phyloP scores from a whole-genome alignment of 768 basidiomycete species.

The Suillus plorans region DNA sequence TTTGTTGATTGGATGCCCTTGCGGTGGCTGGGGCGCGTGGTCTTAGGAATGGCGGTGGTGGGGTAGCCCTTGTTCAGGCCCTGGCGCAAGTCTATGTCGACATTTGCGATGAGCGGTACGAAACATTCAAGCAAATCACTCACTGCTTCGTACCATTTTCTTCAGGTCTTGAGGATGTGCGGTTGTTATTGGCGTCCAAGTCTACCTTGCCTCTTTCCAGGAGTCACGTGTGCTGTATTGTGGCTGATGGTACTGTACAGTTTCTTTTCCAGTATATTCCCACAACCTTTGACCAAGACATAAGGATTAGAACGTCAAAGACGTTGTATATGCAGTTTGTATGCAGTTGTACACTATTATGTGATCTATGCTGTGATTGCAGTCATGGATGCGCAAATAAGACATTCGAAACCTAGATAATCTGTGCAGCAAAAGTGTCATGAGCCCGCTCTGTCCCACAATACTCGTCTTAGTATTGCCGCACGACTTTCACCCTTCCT shows the following conservation, averaged over 20 bases:
- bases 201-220: constrained; percentile 10
- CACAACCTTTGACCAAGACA: constrained; percentile 7
- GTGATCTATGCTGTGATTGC: constrained; percentile 6
- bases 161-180: constrained; percentile 50
- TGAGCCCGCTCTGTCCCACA: neutral
- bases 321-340: neutral
- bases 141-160: constrained; percentile 80
- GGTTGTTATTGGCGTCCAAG: constrained; percentile 23
- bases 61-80: constrained; percentile 89
- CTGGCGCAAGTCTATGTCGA: constrained; percentile 67
- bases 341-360: constrained; percentile 10
- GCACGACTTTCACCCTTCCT: constrained; percentile 52
- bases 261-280: constrained; percentile 29
- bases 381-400: constrained; percentile 13
- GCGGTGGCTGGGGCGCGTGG: constrained; percentile 78
- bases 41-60: constrained; percentile 80
- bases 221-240: constrained; percentile 38
- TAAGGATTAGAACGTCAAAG: neutral
- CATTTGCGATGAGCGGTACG: constrained; percentile 13
- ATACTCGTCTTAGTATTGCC: constrained; percentile 35
- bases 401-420: constrained; percentile 24
- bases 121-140: constrained; percentile 29
- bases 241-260: constrained; percentile 66
- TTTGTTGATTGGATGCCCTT: constrained; percentile 90
- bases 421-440: constrained; percentile 8